These are phyloP conservation scores for Penicillium occitanis DNA, from an alignment of 2,329 filamentous ascomycete species.

Conservation along the genomic window DNA sequence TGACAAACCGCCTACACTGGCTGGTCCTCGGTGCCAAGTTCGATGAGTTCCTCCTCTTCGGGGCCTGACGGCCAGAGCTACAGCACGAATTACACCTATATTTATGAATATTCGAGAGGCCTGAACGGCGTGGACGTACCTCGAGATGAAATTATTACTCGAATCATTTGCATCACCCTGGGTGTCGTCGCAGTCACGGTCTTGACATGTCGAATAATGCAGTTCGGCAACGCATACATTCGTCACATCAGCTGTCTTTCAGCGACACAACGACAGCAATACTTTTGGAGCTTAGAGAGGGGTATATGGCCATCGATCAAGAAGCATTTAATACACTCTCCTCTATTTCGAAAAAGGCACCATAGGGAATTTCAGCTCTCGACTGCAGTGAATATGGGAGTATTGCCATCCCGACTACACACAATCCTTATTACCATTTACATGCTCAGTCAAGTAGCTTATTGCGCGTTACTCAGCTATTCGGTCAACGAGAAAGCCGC, in stretches of 20 bases:
- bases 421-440: conserved; percentile 67
- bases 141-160: conserved; percentile 40
- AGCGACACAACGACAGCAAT: conserved; percentile 40
- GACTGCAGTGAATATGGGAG: conserved; percentile 68
- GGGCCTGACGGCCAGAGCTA: conserved; percentile 28
- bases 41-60: conserved; percentile 21
- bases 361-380: conserved; percentile 72
- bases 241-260: conserved; percentile 45
- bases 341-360: conserved; percentile 71
- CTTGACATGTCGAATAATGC: conserved; percentile 42
- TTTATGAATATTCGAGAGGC: conserved; percentile 43
- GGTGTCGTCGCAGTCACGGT: conserved; percentile 38
- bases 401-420: conserved; percentile 76
- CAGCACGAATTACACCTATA: conserved; percentile 38
- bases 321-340: conserved; percentile 57
- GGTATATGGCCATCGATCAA: conserved; percentile 46
- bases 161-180: conserved; percentile 41
- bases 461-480: conserved; percentile 58
- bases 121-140: conserved; percentile 41
- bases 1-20: neutral
- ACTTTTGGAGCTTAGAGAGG: conserved; percentile 47
- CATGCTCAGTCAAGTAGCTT: conserved; percentile 71
- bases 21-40: conserved; percentile 17
- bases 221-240: conserved; percentile 47
- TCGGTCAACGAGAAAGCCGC: conserved; percentile 47